Evolutionary conservation across 2,329 filamentous ascomycete species (phyloP), one percentile per base, ranked within the genome.

Genomic region (Paecilomyces sp.): DNA sequence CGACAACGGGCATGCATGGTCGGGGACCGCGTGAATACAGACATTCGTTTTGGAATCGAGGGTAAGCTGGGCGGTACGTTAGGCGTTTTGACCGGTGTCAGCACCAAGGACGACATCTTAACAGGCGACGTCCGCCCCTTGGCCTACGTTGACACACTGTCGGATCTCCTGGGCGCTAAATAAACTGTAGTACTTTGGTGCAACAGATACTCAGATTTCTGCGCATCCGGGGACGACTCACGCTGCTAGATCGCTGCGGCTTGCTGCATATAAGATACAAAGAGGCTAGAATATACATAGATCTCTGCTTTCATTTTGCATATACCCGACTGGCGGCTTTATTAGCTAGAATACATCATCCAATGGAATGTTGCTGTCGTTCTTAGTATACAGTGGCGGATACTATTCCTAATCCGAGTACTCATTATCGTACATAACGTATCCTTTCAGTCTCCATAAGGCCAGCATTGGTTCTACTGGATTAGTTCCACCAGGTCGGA

Each of bases 31-130:
- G 80, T 96, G 64, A 90, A 97, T 74, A 99, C 94, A 0, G 94
- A 99, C 76, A 97, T 99, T 72, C 87, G 90, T 73, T 99, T 99
- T 73, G 94, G 94, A 3, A 84, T 97, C 63, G 88, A 97, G 71
- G 93, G 93, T 0, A 88, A 89, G 64, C 82, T 99, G 30, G 94
- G 94, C 18, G 94, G 94, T 0, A 97, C 94, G 0, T 77, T 99
- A 66, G 91, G 89, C 47, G 94, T 99, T 4, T 79, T 96, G 74
- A 97, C 92, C 0, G 94, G 94, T 15, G 93, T 99, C 15, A 88
- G 84, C 68, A 76, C 72, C n/a, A 89, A 89, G 76, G 91, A 93
- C 76, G 88, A 89, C 58, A 89, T 97, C 60, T 91, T 92, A 79
- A 82, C 92, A 67, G 87, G 85, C 22, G 81, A 83, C 51, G 86